phyloP scores from a whole-genome alignment of 495 filamentous ascomycete genomes.

The Trichoderma asperelloides region DNA sequence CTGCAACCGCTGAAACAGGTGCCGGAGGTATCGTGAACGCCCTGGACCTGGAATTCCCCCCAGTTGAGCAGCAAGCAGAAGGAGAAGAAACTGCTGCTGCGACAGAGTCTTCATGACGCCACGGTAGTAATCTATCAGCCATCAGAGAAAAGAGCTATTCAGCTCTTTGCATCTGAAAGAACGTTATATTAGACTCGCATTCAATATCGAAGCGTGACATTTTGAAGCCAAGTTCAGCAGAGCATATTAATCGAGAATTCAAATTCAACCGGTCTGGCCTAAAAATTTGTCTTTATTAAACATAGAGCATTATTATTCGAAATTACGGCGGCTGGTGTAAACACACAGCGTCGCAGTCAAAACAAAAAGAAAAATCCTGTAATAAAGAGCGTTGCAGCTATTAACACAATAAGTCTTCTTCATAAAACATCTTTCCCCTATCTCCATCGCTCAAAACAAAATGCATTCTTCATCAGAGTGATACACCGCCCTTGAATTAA shows the following conservation, averaged over 20 bases:
- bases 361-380: conserved; percentile 3
- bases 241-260: not conserved
- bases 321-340: not conserved
- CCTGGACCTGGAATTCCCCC: conserved; percentile 9
- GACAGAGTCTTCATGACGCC: not conserved
- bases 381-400: conserved; percentile 5
- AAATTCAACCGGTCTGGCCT: not conserved
- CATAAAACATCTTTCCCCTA: not conserved
- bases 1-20: not conserved
- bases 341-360: not conserved
- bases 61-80: not conserved
- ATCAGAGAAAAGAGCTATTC: not conserved
- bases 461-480: conserved; percentile 1
- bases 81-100: not conserved
- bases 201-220: not conserved
- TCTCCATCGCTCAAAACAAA: conserved; percentile 2
- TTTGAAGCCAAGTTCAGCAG: not conserved
- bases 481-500: not conserved
- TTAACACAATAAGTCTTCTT: conserved; percentile 6
- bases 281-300: not conserved
- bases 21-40: not conserved
- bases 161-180: not conserved
- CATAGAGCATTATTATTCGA: not conserved
- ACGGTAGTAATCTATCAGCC: not conserved
- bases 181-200: not conserved